These are phyloP conservation scores for Epichloe aotearoae DNA, from an alignment of 2,329 filamentous ascomycete genomes.

Conservation along the genomic window DNA sequence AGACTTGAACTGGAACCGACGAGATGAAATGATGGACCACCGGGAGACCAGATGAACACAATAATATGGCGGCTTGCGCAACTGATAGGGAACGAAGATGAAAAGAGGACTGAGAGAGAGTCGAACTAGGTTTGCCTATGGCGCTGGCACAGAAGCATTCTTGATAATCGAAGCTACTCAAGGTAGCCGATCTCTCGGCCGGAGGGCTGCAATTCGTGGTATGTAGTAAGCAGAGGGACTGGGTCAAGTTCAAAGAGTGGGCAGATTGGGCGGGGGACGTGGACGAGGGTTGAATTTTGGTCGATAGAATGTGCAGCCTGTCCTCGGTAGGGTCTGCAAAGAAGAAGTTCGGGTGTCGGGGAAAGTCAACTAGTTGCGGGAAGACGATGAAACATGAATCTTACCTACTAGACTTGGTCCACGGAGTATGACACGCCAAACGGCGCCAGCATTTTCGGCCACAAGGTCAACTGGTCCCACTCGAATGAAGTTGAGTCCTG, in stretches of 20 bases:
- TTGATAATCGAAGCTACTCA: not conserved
- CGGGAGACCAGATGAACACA: not conserved
- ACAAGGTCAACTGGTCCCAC: too few species aligned
- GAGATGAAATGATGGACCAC: not conserved
- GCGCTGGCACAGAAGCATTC: not conserved
- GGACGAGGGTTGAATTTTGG: not conserved
- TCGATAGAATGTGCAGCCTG: too few species aligned
- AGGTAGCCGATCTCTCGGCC: not conserved
- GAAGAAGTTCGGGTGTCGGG: not conserved
- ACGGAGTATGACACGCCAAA: too few species aligned
- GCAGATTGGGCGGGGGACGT: not conserved
- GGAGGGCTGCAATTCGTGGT: not conserved
- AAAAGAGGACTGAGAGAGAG: not conserved
- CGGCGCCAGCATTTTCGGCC: too few species aligned
- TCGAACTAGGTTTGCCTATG: not conserved
- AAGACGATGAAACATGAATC: not conserved
- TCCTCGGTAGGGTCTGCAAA: too few species aligned
- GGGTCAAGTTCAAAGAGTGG: not conserved
- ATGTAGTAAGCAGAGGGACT: not conserved
- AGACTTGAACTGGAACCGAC: not conserved
- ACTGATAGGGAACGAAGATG: not conserved
- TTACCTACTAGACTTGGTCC: too few species aligned
- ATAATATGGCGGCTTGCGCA: not conserved
- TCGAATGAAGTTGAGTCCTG: too few species aligned
- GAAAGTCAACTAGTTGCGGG: not conserved